These are phyloP conservation scores for Penicillium fimorum DNA, from an alignment of 495 filamentous ascomycete species.

Conservation along the genomic window DNA sequence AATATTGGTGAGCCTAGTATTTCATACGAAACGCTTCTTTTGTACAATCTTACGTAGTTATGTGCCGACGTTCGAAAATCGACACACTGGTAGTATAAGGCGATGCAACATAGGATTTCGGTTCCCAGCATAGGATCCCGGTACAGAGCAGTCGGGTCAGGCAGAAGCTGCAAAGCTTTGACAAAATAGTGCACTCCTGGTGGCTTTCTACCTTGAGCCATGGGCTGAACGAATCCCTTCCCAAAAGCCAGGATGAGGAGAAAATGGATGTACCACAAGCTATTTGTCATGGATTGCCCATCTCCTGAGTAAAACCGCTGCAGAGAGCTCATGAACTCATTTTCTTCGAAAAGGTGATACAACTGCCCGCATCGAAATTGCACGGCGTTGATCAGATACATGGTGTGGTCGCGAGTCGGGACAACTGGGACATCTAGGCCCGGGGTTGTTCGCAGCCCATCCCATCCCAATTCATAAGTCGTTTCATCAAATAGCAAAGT, in stretches of 20 bases:
- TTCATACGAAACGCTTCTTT: neutral
- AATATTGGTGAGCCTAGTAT: conserved; percentile 5
- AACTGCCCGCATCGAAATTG: conserved; percentile 46
- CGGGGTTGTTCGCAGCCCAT: conserved; percentile 31
- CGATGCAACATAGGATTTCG: conserved; percentile 45
- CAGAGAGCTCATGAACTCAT: conserved; percentile 38
- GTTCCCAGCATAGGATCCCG: conserved; percentile 36
- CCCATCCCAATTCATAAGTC: conserved; percentile 44
- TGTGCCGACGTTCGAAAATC: conserved; percentile 39
- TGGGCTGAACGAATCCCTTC: conserved; percentile 42
- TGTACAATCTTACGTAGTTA: conserved; percentile 31
- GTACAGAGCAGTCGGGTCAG: conserved; percentile 34
- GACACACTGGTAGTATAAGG: conserved; percentile 43
- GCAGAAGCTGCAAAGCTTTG: conserved; percentile 41
- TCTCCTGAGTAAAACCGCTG: conserved; percentile 36
- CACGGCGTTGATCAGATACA: conserved; percentile 45
- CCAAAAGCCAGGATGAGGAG: conserved; percentile 45
- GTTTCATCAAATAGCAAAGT: conserved; percentile 39
- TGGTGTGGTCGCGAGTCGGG: conserved; percentile 40
- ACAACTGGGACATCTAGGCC: conserved; percentile 27
- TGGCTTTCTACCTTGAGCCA: conserved; percentile 30
- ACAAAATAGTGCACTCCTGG: conserved; percentile 39
- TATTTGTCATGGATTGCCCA: conserved; percentile 20
- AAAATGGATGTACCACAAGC: conserved; percentile 47
- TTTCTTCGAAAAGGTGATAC: conserved; percentile 47